Conservation (phyloP, 768 basidiomycete genomes). For the Hericium alpestre region DNA sequence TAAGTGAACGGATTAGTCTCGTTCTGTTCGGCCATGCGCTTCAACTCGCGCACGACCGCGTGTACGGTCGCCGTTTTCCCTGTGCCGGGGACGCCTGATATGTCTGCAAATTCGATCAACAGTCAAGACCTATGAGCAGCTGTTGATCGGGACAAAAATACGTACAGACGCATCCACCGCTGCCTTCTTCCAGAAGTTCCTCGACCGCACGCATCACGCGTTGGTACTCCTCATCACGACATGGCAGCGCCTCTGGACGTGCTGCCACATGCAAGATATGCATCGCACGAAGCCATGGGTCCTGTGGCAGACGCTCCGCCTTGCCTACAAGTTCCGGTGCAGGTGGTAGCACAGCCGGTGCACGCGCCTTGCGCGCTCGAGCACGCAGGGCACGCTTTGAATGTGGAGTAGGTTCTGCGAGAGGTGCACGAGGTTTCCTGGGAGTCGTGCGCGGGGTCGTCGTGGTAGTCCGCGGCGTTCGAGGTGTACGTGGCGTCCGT, state of each 20-base stretch:
- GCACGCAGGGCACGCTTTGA: constrained; percentile 13
- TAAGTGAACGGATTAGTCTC: constrained; percentile 93
- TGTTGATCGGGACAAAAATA: constrained; percentile 6
- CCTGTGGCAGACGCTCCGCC: constrained; percentile 42
- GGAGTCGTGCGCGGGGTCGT: constrained; percentile 9
- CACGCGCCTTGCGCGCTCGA: constrained; percentile 6
- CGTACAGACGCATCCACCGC: constrained; percentile 92
- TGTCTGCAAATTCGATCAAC: constrained; percentile 42
- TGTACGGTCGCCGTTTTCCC: constrained; percentile 99
- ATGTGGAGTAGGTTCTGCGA: constrained; percentile 24
- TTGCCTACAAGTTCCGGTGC: constrained; percentile 25
- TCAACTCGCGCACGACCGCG: constrained; percentile 81
- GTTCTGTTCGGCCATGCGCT: constrained; percentile 73
- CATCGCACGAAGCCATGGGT: constrained; percentile 78
- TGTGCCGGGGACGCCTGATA: constrained; percentile 96
- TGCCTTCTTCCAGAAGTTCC: constrained; percentile 82
- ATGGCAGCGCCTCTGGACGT: constrained; percentile 81
- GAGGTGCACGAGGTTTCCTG: constrained; percentile 11
- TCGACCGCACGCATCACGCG: constrained; percentile 67
- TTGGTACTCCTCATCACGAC: constrained; percentile 77
- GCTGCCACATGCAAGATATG: constrained; percentile 88
- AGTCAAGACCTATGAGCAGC: not conserved
- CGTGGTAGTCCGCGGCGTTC: constrained; percentile 13
- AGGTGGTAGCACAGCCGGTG: constrained; percentile 20
- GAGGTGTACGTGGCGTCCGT: constrained; percentile 12